A percentile compares a stretch with the other conserved stretches of the same genome.
phyloP scores from a whole-genome alignment of 345 rosid genomes.

The Cochlearia excelsa region DNA sequence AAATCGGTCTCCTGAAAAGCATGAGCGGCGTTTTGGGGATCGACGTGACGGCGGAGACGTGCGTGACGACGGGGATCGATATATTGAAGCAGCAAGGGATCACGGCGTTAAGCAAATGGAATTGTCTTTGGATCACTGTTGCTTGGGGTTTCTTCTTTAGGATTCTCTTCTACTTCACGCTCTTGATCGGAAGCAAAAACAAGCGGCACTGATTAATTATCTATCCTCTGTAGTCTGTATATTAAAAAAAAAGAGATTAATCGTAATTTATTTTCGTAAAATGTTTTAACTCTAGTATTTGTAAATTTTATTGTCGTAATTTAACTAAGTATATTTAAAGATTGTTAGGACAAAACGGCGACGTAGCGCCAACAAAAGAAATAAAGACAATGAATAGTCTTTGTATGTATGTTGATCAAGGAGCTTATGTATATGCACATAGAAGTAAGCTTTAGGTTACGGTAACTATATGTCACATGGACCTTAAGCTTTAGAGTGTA shows the following conservation, averaged over 20 bases:
- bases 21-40: slow-evolving; percentile 62
- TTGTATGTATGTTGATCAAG: no score
- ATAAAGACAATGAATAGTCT: no score
- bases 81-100: slow-evolving; percentile 60
- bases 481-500: slow-evolving; percentile 25
- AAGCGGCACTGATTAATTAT: slow-evolving; percentile 50
- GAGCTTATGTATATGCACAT: slow-evolving; percentile 11
- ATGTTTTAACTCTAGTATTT: no score
- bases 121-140: slow-evolving; percentile 72
- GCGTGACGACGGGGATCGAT: slow-evolving; percentile 68
- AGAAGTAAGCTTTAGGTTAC: slow-evolving; percentile 5
- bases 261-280: no score
- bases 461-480: neutral
- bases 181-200: slow-evolving; percentile 87
- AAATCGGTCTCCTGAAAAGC: slow-evolving; percentile 48
- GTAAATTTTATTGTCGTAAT: no score
- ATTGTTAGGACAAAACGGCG: no score
- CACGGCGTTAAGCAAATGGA: slow-evolving; percentile 69
- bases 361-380: no score
- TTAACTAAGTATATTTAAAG: no score
- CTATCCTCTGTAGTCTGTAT: no score
- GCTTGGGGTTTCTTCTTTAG: slow-evolving; percentile 94
- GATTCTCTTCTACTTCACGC: slow-evolving; percentile 63
- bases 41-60: slow-evolving; percentile 59
- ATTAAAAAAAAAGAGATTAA: no score